These are phyloP conservation scores for Ilex asprella DNA, from an alignment of 257 asterid species.

Conservation along the genomic window DNA sequence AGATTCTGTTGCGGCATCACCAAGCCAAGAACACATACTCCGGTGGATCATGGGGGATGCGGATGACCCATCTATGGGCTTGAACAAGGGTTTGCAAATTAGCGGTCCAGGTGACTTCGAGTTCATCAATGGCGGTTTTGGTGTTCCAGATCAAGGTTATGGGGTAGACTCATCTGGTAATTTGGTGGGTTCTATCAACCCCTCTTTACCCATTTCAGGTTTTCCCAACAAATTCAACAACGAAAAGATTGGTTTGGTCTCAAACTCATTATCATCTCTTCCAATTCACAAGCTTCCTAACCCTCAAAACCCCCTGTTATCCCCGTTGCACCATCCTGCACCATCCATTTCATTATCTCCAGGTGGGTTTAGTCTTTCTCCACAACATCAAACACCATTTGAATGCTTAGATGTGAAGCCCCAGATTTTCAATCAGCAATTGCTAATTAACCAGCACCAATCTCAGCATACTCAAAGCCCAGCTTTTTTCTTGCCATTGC, in stretches of 20 bases:
- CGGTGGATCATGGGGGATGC: slow-evolving; percentile 4
- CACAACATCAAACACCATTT: slow-evolving; percentile 20
- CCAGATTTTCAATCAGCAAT: slow-evolving; percentile 44
- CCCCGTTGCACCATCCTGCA: slow-evolving; percentile 28
- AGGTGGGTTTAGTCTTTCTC: slow-evolving; percentile 11
- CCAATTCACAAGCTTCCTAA: slow-evolving; percentile 28
- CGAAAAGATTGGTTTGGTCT: slow-evolving; percentile 35
- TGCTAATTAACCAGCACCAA: slow-evolving; percentile 64
- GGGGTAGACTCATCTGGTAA: slow-evolving; percentile 26
- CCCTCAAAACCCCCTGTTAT: slow-evolving; percentile 23
- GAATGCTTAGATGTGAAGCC: slow-evolving; percentile 54
- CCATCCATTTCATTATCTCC: slow-evolving; percentile 24
- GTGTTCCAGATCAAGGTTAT: slow-evolving; percentile 67
- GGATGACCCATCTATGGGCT: slow-evolving; percentile 57
- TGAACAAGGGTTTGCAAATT: slow-evolving; percentile 49
- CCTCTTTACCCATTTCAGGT: slow-evolving; percentile 16
- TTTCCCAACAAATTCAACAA: slow-evolving; percentile 27
- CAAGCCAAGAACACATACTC: slow-evolving; percentile 1
- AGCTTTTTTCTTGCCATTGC: slow-evolving; percentile 49
- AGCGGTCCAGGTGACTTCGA: slow-evolving; percentile 52
- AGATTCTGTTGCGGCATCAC: neutral
- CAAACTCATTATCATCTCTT: slow-evolving; percentile 26
- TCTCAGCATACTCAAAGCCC: slow-evolving; percentile 46
- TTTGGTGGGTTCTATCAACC: slow-evolving; percentile 28
- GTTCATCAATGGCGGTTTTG: slow-evolving; percentile 46